These are phyloP conservation scores for Botrytis tulipae DNA, from an alignment of 2,329 filamentous ascomycete species.

Conservation along the genomic window DNA sequence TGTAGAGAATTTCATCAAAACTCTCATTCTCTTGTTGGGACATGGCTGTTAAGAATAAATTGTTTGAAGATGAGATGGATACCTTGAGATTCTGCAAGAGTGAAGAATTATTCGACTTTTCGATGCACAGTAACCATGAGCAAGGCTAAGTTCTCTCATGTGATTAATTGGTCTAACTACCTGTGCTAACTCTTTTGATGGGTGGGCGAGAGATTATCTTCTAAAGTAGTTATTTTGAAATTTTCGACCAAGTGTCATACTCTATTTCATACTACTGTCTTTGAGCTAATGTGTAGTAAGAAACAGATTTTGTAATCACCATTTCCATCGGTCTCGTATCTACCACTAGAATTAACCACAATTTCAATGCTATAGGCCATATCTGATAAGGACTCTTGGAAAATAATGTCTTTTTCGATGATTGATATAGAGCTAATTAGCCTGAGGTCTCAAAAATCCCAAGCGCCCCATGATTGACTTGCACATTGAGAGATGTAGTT, in stretches of 20 bases:
- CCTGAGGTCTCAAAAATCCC: not conserved
- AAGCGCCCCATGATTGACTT: not conserved
- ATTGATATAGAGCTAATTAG: not conserved
- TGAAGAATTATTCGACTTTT: not conserved
- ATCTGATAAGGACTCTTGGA: not conserved
- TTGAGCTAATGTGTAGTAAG: not conserved
- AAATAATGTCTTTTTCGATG: not conserved
- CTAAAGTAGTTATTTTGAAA: not conserved
- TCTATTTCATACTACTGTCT: not conserved
- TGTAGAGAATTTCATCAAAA: not conserved
- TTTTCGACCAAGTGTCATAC: not conserved
- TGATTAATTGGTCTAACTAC: not conserved
- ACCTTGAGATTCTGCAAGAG: not conserved
- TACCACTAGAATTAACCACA: not conserved
- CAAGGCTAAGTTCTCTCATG: not conserved
- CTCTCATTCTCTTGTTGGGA: not conserved
- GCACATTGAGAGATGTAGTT: not conserved
- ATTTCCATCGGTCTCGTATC: not conserved
- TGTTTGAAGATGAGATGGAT: not conserved
- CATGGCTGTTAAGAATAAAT: not conserved
- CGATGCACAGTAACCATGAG: not conserved
- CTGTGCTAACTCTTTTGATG: not conserved
- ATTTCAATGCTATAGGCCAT: no score
- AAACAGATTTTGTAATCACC: not conserved
- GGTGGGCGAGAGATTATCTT: not conserved